Evolutionary conservation across 371 early-diverging fungal genomes (phyloP).

Genomic region (Umbelopsis sp.): DNA sequence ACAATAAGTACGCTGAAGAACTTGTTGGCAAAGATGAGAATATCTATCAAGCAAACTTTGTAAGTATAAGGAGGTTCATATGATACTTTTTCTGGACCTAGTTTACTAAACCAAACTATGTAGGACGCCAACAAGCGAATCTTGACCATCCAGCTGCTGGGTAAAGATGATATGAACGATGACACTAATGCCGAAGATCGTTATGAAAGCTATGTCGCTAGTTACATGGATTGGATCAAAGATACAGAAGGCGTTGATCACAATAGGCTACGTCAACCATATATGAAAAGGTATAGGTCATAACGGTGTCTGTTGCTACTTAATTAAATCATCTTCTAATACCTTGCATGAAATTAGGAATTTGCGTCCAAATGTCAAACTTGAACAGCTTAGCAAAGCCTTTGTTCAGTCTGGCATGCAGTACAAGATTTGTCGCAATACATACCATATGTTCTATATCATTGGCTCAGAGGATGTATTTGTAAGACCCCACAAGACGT

Average conservation of each 20-base stretch:
- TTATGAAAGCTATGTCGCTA: conserved; percentile 89
- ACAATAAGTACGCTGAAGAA: conserved; percentile 72
- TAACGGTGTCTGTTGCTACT: too few relatives aligned
- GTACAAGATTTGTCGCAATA: conserved; percentile 87
- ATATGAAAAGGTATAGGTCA: conserved; percentile 57
- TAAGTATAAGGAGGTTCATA: conserved; percentile 36
- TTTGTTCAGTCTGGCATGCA: conserved; percentile 75
- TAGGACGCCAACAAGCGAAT: conserved; percentile 28
- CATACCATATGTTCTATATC: conserved; percentile 57
- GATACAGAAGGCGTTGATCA: conserved; percentile 69
- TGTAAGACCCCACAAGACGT: conserved; percentile 12
- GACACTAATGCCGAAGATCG: conserved; percentile 62
- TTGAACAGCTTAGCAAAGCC: conserved; percentile 53
- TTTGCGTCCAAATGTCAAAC: conserved; percentile 20
- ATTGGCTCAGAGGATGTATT: conserved; percentile 55
- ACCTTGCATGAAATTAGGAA: conserved; percentile 26
- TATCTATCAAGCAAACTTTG: conserved; percentile 78
- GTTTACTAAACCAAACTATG: not conserved
- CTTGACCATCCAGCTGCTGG: conserved; percentile 79
- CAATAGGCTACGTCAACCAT: conserved; percentile 50
- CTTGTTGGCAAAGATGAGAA: conserved; percentile 74
- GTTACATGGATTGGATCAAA: conserved; percentile 70
- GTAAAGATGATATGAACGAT: conserved; percentile 68
- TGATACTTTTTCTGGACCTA: conserved; percentile 15
- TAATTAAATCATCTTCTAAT: too few relatives aligned